Evolutionary conservation across 192 early-diverging fungal genomes (phyloP), one percentile per base, ranked within the genome.

Genomic region (Gigaspora rosea): DNA sequence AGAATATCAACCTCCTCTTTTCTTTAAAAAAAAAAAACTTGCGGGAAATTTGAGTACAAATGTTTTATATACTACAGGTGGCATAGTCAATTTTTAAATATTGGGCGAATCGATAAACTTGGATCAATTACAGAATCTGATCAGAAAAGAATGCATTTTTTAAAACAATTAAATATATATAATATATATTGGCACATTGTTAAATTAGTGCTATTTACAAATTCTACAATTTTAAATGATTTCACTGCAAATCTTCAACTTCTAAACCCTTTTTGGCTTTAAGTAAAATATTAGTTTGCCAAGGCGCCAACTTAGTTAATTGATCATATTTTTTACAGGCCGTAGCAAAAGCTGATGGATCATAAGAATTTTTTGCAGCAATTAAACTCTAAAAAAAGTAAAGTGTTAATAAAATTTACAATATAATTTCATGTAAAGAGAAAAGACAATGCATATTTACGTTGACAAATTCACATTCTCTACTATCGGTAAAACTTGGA

Each of bases 401-500:
- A 12, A 6, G 33, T 33, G 35, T 15, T 15, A 33, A 33, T 32
- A 64, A 35, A 16, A 64, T 16, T 33, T 12, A 41, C 10, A 15
- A 33, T 33, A 64, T 35, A 33, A 64, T 15, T 8, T 18, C 12
- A 35, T 16, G 4, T 63, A 32, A 33, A n/a, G 6, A 18, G 48
- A 48, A 3, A 62, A 49, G 58, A 4, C 16, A 58, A 41, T 35
- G 15, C 11, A 58, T 59, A 8, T 22, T 41, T 59, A 75, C 73
- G 2, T 65, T 52, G 15, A 66, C 66, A 36, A 76, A 76, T 8
- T 15, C 9, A 63, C 57, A 76, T 76, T 76, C 74, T 51, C 74
- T 48, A 65, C 74, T 76, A 54, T 76, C 74, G 1, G 63, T 63
- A 76, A 76, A 76, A 11, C n/a, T 48, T 13, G 74, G 74, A 76